Percentiles rank a stretch among this genome's conserved stretches.
Evolutionary conservation across 2,329 filamentous ascomycete genomes (phyloP).

Genomic region (Epichloe brachyelytri): DNA sequence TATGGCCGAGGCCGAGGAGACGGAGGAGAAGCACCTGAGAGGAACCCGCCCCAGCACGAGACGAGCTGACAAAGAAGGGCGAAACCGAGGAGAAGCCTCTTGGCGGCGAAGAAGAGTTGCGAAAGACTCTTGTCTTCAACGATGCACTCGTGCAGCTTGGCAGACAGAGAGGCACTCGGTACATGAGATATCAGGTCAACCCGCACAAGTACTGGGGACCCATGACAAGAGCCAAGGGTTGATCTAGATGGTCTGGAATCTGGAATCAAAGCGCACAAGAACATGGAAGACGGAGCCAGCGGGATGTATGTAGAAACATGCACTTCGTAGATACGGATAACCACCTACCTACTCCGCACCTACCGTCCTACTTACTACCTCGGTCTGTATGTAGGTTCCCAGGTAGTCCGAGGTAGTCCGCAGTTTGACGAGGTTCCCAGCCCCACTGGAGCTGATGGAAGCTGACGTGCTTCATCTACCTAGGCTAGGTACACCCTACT

Average conservation of each 20-base stretch:
- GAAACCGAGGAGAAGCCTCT: slow-evolving; percentile 9
- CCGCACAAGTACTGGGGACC: slow-evolving; percentile 92
- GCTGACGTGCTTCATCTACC: too few species aligned
- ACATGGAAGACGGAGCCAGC: too few species aligned
- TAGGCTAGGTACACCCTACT: too few species aligned
- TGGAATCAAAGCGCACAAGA: too few species aligned
- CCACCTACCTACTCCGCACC: too few species aligned
- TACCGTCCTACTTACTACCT: too few species aligned
- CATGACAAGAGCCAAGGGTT: slow-evolving; percentile 43
- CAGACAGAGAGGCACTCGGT: slow-evolving; percentile 49
- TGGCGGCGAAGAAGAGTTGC: slow-evolving; percentile 26
- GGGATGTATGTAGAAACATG: too few species aligned
- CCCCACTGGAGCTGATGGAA: neutral
- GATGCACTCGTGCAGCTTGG: slow-evolving; percentile 65
- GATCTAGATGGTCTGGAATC: neutral
- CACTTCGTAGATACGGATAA: too few species aligned
- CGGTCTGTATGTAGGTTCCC: too few species aligned
- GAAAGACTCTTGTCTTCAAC: slow-evolving; percentile 59
- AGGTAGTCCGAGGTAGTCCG: too few species aligned
- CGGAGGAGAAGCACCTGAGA: slow-evolving; percentile 14
- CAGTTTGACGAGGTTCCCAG: neutral
- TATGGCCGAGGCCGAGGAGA: slow-evolving; percentile 26
- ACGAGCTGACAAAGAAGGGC: slow-evolving; percentile 12
- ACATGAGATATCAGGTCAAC: slow-evolving; percentile 82
- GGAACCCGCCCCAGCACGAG: slow-evolving; percentile 3